Evolutionary conservation across 768 basidiomycete species (phyloP), one percentile per base, ranked within the genome.

Genomic region (Boletales sp.): DNA sequence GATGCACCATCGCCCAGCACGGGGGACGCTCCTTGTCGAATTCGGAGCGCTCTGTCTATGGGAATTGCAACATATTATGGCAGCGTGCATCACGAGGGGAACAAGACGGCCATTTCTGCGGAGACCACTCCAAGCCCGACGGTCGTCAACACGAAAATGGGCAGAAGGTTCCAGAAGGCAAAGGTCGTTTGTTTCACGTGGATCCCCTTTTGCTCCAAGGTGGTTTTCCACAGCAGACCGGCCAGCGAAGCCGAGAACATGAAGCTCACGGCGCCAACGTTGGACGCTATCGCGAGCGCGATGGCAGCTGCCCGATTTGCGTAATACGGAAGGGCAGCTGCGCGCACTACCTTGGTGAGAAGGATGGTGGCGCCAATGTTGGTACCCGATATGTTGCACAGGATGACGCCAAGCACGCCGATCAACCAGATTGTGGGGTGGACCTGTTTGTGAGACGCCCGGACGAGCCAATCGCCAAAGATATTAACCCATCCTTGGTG

Each of bases 281-380:
- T 97, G 48, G 83, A 87, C 3, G 88, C 87, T 0, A 97, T 76
- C 8, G 93, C 94, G 12, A 97, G 78, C 0, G 91, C 79, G 42
- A 84, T 79, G 0, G 79, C 83, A 1, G 83, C 86, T 1, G 79
- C 83, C 15, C 79, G 75, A 7, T 58, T 47, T 17, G 72, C 64
- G 5, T 78, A 66, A 18, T 64, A 41, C 17, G 66, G 60, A 18
- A 66, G 50, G 1, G 48, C 50, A 1, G 81, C 74, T 2, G 75
- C 76, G 38, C 81, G 81, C 8, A 90, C 75, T 36, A 92, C 77
- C 54, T 93, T 85, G 29, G 90, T 87, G 14, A 94, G 79, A 30
- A 97, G 78, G 64, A 97, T 94, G 5, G 90, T 92, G 3, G 89
- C 87, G 34, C 91, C 91, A 47, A 94, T 94, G 69, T 94, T 94